These are phyloP conservation scores for Candida gorgasii DNA, from an alignment of 805 yeast genomes.

Conservation along the genomic window DNA sequence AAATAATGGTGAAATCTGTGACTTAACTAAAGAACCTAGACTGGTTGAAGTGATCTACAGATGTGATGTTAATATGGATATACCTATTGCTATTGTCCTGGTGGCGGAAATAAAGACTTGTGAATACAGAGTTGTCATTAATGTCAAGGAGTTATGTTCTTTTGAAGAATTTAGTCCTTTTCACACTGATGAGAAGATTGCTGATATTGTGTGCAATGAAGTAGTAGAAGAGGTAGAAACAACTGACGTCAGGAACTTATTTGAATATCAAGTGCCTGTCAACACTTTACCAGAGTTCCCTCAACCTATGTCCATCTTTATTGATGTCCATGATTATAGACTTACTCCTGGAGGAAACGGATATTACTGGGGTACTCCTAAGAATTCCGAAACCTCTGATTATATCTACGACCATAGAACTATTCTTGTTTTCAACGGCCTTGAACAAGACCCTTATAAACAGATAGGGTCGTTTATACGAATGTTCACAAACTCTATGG, in stretches of 20 bases:
- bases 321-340: conserved; percentile 28
- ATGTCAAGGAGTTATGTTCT: conserved; percentile 52
- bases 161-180: conserved; percentile 33
- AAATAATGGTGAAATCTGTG: conserved; percentile 57
- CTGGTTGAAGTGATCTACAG: conserved; percentile 54
- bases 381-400: neutral
- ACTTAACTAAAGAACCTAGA: conserved; percentile 54
- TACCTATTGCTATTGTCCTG: conserved; percentile 29
- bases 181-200: conserved; percentile 23
- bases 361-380: conserved; percentile 25
- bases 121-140: conserved; percentile 52
- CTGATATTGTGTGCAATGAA: conserved; percentile 30
- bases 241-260: neutral
- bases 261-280: conserved; percentile 23
- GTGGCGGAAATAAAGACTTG: conserved; percentile 59
- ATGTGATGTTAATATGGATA: conserved; percentile 44
- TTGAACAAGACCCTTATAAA: neutral
- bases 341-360: conserved; percentile 33
- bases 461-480: conserved; percentile 18
- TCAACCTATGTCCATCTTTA: conserved; percentile 22
- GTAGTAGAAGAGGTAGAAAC: conserved; percentile 5
- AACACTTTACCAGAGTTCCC: conserved; percentile 21
- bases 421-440: conserved; percentile 10
- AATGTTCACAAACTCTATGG: conserved; percentile 24
- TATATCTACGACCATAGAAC: conserved; percentile 14